A percentile compares a stretch with the other conserved stretches of the same genome.
Evolutionary conservation across 179 eudicot species (phyloP).

Genomic region (Beta lomatogona): DNA sequence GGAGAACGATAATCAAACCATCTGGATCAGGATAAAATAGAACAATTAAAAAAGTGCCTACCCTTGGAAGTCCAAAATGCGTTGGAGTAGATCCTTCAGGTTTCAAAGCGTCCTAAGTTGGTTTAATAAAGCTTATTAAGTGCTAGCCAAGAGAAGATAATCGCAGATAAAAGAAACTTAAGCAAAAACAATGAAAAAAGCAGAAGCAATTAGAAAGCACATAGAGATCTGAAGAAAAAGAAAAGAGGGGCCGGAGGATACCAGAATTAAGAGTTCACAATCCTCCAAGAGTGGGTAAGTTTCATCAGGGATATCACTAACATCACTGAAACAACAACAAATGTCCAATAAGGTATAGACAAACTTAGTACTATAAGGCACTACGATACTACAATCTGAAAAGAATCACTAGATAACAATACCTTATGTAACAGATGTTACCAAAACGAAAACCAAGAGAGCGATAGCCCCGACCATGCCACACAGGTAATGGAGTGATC

Average conservation of each 20-base stretch:
- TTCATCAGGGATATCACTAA: constrained; percentile 94
- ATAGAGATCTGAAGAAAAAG: not conserved
- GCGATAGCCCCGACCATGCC: constrained; percentile 93
- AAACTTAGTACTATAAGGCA: not conserved
- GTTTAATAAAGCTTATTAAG: constrained; percentile 9
- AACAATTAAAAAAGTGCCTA: constrained; percentile 25
- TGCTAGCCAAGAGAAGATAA: not conserved
- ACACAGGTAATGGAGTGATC: constrained; percentile 96
- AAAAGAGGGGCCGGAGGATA: constrained; percentile 29
- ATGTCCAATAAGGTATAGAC: not conserved
- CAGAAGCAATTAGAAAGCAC: not conserved
- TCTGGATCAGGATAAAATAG: constrained; percentile 4
- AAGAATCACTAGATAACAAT: constrained; percentile 4
- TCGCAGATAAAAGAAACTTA: not conserved
- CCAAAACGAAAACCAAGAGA: constrained; percentile 97
- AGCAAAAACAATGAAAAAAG: not conserved
- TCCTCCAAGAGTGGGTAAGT: constrained; percentile 86
- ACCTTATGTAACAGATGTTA: constrained; percentile 95
- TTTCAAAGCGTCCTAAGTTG: constrained; percentile 79
- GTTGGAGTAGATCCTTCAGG: constrained; percentile 96
- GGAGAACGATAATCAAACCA: not conserved
- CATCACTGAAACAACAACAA: constrained; percentile 65
- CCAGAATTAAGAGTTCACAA: constrained; percentile 90
- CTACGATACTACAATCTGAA: not conserved
- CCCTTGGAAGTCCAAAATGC: constrained; percentile 98